Conservation (phyloP, 257 asterid genomes). For the Echites panduratus region DNA sequence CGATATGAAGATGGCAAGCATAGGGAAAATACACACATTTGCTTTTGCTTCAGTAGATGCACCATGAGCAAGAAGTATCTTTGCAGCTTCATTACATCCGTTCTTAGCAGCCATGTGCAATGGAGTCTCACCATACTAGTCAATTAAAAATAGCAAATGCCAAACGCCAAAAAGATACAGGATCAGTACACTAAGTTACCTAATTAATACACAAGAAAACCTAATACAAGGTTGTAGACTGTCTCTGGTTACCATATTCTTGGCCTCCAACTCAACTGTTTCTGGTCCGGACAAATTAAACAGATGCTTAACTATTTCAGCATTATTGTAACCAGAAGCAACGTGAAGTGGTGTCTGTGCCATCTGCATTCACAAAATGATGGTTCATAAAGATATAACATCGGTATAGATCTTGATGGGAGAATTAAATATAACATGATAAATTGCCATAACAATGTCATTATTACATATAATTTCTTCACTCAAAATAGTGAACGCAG, state of each 20-base stretch:
- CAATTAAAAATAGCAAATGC: constrained; percentile 12
- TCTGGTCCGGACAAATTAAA: constrained; percentile 75
- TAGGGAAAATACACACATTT: constrained; percentile 45
- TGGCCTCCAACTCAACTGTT: constrained; percentile 80
- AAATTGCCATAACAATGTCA: background rate
- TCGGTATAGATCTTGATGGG: background rate
- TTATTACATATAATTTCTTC: background rate
- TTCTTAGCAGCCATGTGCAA: constrained; percentile 99
- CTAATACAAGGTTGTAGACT: background rate
- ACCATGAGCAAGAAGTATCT: constrained; percentile 78
- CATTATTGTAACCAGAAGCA: constrained; percentile 84
- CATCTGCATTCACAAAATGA: constrained; percentile 50
- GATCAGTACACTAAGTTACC: background rate
- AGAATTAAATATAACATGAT: background rate
- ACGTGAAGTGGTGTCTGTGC: constrained; percentile 96
- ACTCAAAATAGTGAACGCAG: background rate
- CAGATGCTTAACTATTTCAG: constrained; percentile 66
- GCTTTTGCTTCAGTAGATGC: constrained; percentile 91
- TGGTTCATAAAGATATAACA: background rate
- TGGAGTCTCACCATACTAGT: constrained; percentile 96
- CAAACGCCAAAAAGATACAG: constrained; percentile 15
- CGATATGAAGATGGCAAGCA: background rate
- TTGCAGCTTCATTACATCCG: constrained; percentile 87
- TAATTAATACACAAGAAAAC: constrained; percentile 2
- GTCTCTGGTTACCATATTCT: constrained; percentile 63